Evolutionary conservation across 169 alveolate species (phyloP).

Genomic region (Plasmodium inui): DNA sequence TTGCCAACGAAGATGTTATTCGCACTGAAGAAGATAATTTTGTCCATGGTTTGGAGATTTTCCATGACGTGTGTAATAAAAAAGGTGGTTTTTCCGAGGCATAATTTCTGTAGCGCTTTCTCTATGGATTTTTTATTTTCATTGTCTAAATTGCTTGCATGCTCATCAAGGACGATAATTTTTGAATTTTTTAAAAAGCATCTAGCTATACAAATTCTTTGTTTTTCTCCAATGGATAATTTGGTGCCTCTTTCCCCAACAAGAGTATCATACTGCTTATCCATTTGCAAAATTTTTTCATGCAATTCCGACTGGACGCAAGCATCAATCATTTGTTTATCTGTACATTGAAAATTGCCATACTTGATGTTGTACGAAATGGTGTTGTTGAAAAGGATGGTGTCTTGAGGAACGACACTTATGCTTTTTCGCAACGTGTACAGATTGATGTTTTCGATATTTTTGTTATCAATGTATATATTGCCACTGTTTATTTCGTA

Average conservation of each 20-base stretch:
- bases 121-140: slow-evolving; percentile 85
- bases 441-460: slow-evolving; percentile 88
- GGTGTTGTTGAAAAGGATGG: slow-evolving; percentile 93
- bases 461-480: slow-evolving; percentile 89
- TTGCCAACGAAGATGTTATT: slow-evolving; percentile 61
- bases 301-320: slow-evolving; percentile 62
- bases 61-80: slow-evolving; percentile 74
- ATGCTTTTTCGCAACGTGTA: slow-evolving; percentile 84
- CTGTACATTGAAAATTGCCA: slow-evolving; percentile 88
- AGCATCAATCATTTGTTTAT: slow-evolving; percentile 81
- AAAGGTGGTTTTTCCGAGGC: slow-evolving; percentile 73
- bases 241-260: slow-evolving; percentile 98
- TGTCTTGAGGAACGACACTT: slow-evolving; percentile 95
- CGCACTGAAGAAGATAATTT: slow-evolving; percentile 58
- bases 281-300: slow-evolving; percentile 72
- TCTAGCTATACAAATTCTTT: slow-evolving; percentile 98
- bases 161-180: slow-evolving; percentile 97
- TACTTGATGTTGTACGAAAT: slow-evolving; percentile 89
- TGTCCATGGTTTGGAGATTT: slow-evolving; percentile 43
- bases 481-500: slow-evolving; percentile 90
- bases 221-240: slow-evolving; percentile 98
- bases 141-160: slow-evolving; percentile 97
- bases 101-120: slow-evolving; percentile 66
- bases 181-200: slow-evolving; percentile 95
- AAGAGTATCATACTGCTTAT: slow-evolving; percentile 85